Base-by-base conservation (phyloP, 352 stramenopile genomes). In the Globisporangium megalacanthum region DNA sequence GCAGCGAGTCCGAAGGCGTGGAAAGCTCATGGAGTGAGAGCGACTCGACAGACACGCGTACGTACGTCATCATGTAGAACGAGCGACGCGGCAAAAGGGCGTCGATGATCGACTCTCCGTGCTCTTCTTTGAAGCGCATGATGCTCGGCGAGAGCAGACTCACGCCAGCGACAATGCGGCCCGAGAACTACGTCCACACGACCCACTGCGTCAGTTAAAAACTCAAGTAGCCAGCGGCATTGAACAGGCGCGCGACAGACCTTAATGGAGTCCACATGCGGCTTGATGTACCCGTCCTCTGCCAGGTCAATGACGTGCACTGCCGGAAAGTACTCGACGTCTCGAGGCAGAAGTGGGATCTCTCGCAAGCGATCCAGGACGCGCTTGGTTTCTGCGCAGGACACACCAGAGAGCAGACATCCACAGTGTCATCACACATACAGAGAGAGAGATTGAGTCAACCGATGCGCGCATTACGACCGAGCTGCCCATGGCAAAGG, bases 51-150 rank as follows among this genome's bases (percentile, higher is more conserved):
- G 25, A 39, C 10, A 39, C 14, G 4, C 3, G 6, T 1, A 69
- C 71, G 62, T 75, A 89, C 79, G 80, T 91, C 82, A 94, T 92
- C 77, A 89, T 84, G 70, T 94, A 94, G 64, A 94, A 83, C 45
- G 82, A 94, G 47, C 84, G 79, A 35, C 79, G 84, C 29, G 73
- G 73, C 49, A 94, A 56, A 48, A 77, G 74, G 0, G 77, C 77
- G 42, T 94, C 79, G 31, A 94, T 71, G 48, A 84, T 39, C 22
- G 77, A 88, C 51, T 85, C 66, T 48, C 80, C 78, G 47, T 89
- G 66, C 62, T 94, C 80, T 59, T 94, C 80, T 44, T 90, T 76
- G 66, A 92, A 92, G 19, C 84, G 68, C 84, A 94, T 94, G 61
- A 94, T 90, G 46, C 75, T 83, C 0, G 82, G 79, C 42, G 82